Conservation (phyloP, 179 eudicot species). For the Corrigiola litoralis region DNA sequence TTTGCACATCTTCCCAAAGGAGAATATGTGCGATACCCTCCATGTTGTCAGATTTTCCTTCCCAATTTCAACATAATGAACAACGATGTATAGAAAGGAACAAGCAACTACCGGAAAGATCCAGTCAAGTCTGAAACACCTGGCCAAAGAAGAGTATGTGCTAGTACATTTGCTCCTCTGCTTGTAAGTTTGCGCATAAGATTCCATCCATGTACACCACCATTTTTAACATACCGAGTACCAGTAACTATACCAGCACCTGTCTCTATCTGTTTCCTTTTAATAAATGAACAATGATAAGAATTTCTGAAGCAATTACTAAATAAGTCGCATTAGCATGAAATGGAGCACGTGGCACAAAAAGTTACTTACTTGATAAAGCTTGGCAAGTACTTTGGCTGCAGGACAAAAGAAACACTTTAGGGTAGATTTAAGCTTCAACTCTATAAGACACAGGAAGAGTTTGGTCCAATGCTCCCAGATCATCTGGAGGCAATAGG, state of each 20-base stretch:
- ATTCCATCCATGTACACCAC: conserved; percentile 99
- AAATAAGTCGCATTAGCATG: background rate
- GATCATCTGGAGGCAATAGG: background rate
- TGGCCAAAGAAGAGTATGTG: conserved; percentile 96
- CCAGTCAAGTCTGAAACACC: conserved; percentile 98
- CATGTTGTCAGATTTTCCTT: background rate
- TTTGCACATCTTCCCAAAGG: background rate
- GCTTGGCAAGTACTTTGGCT: conserved; percentile 91
- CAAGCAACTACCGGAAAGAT: conserved; percentile 60
- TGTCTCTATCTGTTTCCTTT: conserved; percentile 84
- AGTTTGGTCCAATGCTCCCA: background rate
- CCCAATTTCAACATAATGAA: background rate
- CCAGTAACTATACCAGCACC: conserved; percentile 94
- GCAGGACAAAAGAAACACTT: conserved; percentile 26
- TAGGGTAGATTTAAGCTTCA: conserved; percentile 7
- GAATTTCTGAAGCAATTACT: background rate
- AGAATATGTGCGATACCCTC: background rate
- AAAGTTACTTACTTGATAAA: conserved; percentile 72
- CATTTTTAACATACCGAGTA: conserved; percentile 83
- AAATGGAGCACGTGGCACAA: background rate
- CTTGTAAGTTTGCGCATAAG: conserved; percentile 96
- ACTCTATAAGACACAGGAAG: background rate
- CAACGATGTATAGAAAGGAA: background rate
- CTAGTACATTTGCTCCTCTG: conserved; percentile 97
- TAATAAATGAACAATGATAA: conserved; percentile 2